Evolutionary conservation across 441 rosid species (phyloP).

Genomic region (Brassica balearica): DNA sequence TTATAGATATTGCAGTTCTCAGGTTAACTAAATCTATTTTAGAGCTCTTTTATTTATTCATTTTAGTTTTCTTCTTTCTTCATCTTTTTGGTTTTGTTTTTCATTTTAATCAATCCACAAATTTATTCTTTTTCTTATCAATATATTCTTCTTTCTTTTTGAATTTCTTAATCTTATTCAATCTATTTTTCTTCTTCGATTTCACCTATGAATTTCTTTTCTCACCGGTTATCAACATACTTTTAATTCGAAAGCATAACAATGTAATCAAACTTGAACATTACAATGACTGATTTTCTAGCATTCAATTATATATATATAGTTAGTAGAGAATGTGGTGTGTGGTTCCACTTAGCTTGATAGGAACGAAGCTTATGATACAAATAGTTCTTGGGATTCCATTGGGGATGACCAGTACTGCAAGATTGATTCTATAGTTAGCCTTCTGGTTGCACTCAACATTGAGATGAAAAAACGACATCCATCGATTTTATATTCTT

Average conservation of each 20-base stretch:
- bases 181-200: no score
- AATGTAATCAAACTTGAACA: not conserved
- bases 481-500: constrained; percentile 98
- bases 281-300: not conserved
- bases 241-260: not conserved
- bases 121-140: no score
- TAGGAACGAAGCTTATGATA: constrained; percentile 13
- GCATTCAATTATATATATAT: not conserved
- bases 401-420: constrained; percentile 85
- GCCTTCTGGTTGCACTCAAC: constrained; percentile 90
- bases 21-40: no score
- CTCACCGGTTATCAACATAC: not conserved
- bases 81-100: no score
- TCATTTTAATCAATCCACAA: no score
- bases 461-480: constrained; percentile 95
- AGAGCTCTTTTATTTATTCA: no score
- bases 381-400: constrained; percentile 77
- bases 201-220: no score
- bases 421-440: constrained; percentile 80
- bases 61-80: no score
- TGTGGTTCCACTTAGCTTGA: not conserved
- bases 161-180: no score
- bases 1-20: no score
- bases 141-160: no score
- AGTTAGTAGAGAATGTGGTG: not conserved